phyloP scores from a whole-genome alignment of 257 asterid genomes.

The Primulina tabacum region DNA sequence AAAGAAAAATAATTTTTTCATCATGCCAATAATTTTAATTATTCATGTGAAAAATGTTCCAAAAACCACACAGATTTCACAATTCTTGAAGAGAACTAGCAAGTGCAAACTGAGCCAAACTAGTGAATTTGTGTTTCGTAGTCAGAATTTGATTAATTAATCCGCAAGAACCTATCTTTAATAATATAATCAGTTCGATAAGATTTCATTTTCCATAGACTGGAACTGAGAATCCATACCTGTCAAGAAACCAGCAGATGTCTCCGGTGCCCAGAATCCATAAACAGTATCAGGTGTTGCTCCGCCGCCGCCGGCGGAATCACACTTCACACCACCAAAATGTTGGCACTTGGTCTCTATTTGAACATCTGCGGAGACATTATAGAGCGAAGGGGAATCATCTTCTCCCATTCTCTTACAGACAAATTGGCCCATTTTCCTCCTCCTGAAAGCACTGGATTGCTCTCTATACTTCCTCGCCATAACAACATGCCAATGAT shows the following conservation, averaged over 20 bases:
- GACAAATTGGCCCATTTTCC: slow-evolving; percentile 40
- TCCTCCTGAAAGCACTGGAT: slow-evolving; percentile 42
- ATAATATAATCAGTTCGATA: no score
- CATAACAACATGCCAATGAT: slow-evolving; percentile 57
- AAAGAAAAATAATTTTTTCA: no score
- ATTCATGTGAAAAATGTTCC: no score
- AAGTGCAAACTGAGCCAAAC: no score
- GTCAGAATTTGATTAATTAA: no score
- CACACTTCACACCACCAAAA: background rate
- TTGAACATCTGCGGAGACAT: slow-evolving; percentile 1
- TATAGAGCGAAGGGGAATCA: slow-evolving; percentile 1
- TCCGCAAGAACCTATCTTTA: no score
- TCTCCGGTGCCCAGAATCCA: slow-evolving; percentile 25
- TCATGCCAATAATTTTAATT: no score
- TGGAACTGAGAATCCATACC: slow-evolving; percentile 15
- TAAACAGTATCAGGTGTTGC: slow-evolving; percentile 14
- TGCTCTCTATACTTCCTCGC: slow-evolving; percentile 51
- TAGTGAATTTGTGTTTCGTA: no score
- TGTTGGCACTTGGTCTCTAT: slow-evolving; percentile 20
- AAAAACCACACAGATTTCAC: no score
- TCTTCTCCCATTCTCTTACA: slow-evolving; percentile 26
- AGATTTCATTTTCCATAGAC: no score
- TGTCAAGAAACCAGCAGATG: slow-evolving; percentile 30
- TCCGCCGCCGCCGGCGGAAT: slow-evolving; percentile 14
- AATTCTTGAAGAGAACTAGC: no score